These are phyloP conservation scores for Leishmania tarentolae DNA, from an alignment of 208 protist species.

Conservation along the genomic window DNA sequence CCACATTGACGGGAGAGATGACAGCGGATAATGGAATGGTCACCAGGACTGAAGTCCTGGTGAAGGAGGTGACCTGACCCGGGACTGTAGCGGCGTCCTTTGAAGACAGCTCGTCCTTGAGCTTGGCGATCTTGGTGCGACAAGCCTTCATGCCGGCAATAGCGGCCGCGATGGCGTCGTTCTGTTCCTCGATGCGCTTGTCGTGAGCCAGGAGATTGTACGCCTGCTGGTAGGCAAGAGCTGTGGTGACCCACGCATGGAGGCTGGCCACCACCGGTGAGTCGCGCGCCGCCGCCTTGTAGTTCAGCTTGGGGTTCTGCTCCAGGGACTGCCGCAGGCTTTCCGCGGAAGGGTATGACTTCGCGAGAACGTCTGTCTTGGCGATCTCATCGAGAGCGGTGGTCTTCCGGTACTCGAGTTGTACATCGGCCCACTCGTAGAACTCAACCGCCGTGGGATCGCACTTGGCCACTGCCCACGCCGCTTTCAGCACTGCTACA, in stretches of 20 bases:
- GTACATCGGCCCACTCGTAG: constrained; percentile 65
- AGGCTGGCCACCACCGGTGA: constrained; percentile 43
- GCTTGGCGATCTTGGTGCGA: constrained; percentile 61
- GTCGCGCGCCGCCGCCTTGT: constrained; percentile 41
- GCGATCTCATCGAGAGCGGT: constrained; percentile 37
- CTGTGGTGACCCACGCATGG: constrained; percentile 63
- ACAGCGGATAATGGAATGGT: constrained; percentile 55
- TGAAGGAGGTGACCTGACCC: constrained; percentile 66
- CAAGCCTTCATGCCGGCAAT: constrained; percentile 67
- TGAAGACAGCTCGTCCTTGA: constrained; percentile 58
- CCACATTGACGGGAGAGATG: constrained; percentile 55
- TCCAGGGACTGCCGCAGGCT: constrained; percentile 31
- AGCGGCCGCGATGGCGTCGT: constrained; percentile 51
- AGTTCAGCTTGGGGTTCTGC: constrained; percentile 40
- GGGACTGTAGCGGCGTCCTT: constrained; percentile 25
- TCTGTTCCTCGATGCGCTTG: constrained; percentile 64
- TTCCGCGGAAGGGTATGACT: constrained; percentile 43
- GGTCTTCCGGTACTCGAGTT: constrained; percentile 55
- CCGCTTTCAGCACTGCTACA: constrained; percentile 62
- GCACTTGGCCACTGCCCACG: constrained; percentile 50
- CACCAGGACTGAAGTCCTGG: constrained; percentile 50
- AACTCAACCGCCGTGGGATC: constrained; percentile 64
- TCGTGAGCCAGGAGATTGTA: constrained; percentile 54
- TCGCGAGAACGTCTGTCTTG: constrained; percentile 50
- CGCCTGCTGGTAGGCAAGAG: constrained; percentile 68